Base-by-base conservation (phyloP, 495 filamentous ascomycete genomes). In the Letharia columbiana region DNA sequence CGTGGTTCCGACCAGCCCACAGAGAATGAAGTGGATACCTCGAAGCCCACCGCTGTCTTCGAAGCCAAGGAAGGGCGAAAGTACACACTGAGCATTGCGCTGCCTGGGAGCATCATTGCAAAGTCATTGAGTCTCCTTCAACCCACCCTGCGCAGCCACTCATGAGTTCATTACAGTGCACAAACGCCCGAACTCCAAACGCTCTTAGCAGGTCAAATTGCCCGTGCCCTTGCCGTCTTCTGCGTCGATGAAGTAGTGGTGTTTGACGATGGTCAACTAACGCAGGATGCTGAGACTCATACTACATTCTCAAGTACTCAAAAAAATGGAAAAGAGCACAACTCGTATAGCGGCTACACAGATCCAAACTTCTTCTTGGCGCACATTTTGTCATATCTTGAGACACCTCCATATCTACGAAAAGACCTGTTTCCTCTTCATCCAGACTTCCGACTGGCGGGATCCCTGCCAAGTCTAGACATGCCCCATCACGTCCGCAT, bases 241-340 rank as follows among this genome's bases (percentile, higher is more conserved):
- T 87, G 82, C 67, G 83, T 92, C 62, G 90, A 93, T 70, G 90
- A 93, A 74, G 79, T 93, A 39, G 79, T 92, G 56, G 73, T 92
- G 63, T 92, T 87, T 72, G 82, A 90, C 59, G 89, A 91, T 73
- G 80, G 65, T 40, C 58, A 69, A 60, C 44, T 28, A 49, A 47
- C 20, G 44, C 45, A 44, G 40, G 17, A 39, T 44, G 50, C 67
- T n/a, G 23, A 69, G 28, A 62, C 69, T 41, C 60, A 73, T 39
- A 63, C 63, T 10, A 20, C n/a, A 11, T 66, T 71, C 23, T 66
- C 72, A 75, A 49, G 15, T 31, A 79, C 77, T 52, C 70, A 76
- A 42, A 58, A 67, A 20, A 74, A 79, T 40, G 75, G 78, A 33
- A 76, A 81, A 49, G 72, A 76, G 20, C 77, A 79, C 10, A 15